Percentiles rank a stretch among this genome's conserved stretches.
These are phyloP conservation scores for Radiomyces spectabilis DNA, from an alignment of 192 early-diverging fungal species.

Conservation along the genomic window DNA sequence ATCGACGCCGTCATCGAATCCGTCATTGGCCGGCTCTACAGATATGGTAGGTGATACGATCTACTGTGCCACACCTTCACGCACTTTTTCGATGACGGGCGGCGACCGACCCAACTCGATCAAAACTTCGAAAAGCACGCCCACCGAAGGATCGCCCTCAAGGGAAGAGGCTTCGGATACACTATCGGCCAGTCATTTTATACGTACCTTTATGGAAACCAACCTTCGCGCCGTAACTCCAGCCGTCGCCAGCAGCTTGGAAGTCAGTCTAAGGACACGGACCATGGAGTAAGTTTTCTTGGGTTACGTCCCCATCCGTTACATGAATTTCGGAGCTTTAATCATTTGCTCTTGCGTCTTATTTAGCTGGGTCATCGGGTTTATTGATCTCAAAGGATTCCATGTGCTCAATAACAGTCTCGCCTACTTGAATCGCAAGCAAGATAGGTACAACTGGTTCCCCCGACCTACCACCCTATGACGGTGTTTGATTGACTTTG, in stretches of 20 bases:
- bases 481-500: no score
- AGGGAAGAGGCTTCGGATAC: constrained; percentile 21
- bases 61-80: no score
- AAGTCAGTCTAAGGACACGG: constrained; percentile 44
- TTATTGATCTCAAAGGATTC: constrained; percentile 69
- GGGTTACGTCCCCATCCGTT: no score
- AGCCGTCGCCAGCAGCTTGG: constrained; percentile 34
- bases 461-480: no score
- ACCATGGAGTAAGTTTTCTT: constrained; percentile 43
- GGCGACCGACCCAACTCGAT: no score
- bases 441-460: constrained; percentile 8
- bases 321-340: no score
- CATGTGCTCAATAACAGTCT: constrained; percentile 58
- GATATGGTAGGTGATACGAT: constrained; percentile 10
- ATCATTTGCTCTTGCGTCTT: neutral
- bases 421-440: constrained; percentile 46
- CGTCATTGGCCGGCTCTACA: constrained; percentile 2
- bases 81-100: no score
- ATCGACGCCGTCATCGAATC: constrained; percentile 1
- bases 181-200: constrained; percentile 43
- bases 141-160: neutral
- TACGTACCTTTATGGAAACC: constrained; percentile 42
- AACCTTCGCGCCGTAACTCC: constrained; percentile 40
- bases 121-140: no score
- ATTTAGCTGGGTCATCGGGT: constrained; percentile 65